Conservation (phyloP, 2,329 filamentous ascomycete genomes). For the Cytospora piceicola region DNA sequence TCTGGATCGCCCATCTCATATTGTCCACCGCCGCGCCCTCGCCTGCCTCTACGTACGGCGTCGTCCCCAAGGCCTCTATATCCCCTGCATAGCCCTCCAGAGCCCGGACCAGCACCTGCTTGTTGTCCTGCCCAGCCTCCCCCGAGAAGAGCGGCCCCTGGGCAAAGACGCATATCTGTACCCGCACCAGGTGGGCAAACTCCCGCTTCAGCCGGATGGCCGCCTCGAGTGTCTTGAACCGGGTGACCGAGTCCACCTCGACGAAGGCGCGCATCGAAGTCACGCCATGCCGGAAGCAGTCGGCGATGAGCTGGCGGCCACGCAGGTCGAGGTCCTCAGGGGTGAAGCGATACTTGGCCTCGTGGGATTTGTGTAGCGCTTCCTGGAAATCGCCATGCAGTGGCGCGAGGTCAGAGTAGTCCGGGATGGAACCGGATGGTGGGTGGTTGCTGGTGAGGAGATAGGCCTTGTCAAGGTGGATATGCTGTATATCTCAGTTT, state of each 20-base stretch:
- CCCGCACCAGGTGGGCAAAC: conserved; percentile 55
- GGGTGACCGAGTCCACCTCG: conserved; percentile 68
- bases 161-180: conserved; percentile 73
- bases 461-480: conserved; percentile 72
- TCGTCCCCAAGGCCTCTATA: conserved; percentile 67
- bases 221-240: conserved; percentile 47
- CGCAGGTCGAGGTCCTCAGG: conserved; percentile 64
- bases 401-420: conserved; percentile 64
- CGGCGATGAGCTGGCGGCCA: conserved; percentile 65
- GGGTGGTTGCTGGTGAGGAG: conserved; percentile 50
- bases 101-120: conserved; percentile 47
- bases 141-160: conserved; percentile 70
- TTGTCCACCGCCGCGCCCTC: conserved; percentile 49
- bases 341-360: conserved; percentile 67
- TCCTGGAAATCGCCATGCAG: conserved; percentile 66
- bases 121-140: conserved; percentile 53
- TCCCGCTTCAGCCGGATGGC: conserved; percentile 60
- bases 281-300: conserved; percentile 64
- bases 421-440: conserved; percentile 46
- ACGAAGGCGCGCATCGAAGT: conserved; percentile 73
- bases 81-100: conserved; percentile 37
- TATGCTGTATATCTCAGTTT: conserved; percentile 46
- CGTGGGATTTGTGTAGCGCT: conserved; percentile 55
- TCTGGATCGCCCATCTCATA: conserved; percentile 64
- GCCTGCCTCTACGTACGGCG: conserved; percentile 69